Evolutionary conservation across 768 basidiomycete genomes (phyloP).

Genomic region (Thelephora ganbajun): DNA sequence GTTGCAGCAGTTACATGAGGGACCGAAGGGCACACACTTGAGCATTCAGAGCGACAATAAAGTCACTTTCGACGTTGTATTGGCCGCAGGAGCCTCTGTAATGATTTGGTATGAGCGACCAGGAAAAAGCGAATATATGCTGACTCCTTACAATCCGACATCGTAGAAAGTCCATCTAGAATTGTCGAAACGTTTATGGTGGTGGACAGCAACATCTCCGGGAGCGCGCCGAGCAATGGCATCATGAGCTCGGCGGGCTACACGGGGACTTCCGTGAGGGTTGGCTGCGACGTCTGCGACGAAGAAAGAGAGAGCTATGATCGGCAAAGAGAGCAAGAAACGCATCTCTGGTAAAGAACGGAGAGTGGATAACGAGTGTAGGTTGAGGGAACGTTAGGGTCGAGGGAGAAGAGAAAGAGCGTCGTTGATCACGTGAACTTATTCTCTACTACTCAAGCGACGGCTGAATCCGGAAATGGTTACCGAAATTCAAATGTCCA

Average conservation of each 20-base stretch:
- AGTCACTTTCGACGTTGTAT: conserved; percentile 18
- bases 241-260: conserved; percentile 16
- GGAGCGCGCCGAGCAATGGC: conserved; percentile 13
- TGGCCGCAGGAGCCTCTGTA: conserved; percentile 21
- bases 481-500: neutral
- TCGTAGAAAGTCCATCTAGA: conserved; percentile 22
- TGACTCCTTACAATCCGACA: conserved; percentile 19
- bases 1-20: neutral
- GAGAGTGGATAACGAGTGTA: conserved; percentile 1
- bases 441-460: neutral
- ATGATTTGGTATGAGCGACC: neutral
- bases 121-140: neutral
- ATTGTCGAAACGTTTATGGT: conserved; percentile 11
- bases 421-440: neutral
- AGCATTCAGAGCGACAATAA: conserved; percentile 23
- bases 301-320: conserved; percentile 13
- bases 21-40: conserved; percentile 15
- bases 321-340: conserved; percentile 9
- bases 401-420: neutral
- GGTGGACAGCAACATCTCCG: conserved; percentile 7
- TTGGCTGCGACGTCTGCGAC: conserved; percentile 11
- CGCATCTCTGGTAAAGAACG: conserved; percentile 10
- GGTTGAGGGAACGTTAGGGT: neutral
- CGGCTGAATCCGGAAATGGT: neutral
- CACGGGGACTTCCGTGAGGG: conserved; percentile 4